Conservation (phyloP, 2,329 filamentous ascomycete genomes). For the Xylaria sp. region DNA sequence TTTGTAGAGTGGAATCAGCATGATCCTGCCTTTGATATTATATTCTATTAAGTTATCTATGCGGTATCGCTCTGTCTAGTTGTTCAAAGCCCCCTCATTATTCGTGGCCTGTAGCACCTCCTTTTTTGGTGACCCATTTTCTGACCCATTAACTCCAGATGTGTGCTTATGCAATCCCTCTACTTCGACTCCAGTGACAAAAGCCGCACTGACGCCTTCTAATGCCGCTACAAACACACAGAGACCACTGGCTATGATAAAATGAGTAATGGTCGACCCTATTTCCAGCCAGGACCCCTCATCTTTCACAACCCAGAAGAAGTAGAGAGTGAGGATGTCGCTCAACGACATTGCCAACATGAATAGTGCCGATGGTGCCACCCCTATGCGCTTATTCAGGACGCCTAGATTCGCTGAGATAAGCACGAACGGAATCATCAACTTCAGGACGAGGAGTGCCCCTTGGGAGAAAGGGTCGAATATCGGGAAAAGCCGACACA, state of each 20-base stretch:
- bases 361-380: constrained; percentile 89
- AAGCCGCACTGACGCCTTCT: constrained; percentile 84
- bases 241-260: constrained; percentile 87
- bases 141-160: constrained; percentile 26
- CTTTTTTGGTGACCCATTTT: constrained; percentile 31
- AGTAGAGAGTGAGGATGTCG: constrained; percentile 91
- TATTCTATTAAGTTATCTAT: constrained; percentile 13
- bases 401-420: constrained; percentile 96
- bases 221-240: constrained; percentile 91
- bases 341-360: constrained; percentile 93
- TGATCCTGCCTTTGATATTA: not conserved
- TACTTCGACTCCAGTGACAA: constrained; percentile 83
- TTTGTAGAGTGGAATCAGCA: not conserved
- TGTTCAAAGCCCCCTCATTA: constrained; percentile 22
- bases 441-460: constrained; percentile 84
- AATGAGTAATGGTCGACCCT: constrained; percentile 95
- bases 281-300: constrained; percentile 98
- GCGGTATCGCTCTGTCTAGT: constrained; percentile 19
- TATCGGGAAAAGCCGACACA: constrained; percentile 85
- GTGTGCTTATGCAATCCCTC: constrained; percentile 44
- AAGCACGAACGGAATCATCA: constrained; percentile 92
- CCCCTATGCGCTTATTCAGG: constrained; percentile 82
- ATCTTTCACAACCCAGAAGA: constrained; percentile 97
- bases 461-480: constrained; percentile 95
- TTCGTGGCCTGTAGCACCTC: constrained; percentile 15